Evolutionary conservation across 2,329 filamentous ascomycete species (phyloP), one percentile per base, ranked within the genome.

Genomic region (Tolypocladium inflatum): DNA sequence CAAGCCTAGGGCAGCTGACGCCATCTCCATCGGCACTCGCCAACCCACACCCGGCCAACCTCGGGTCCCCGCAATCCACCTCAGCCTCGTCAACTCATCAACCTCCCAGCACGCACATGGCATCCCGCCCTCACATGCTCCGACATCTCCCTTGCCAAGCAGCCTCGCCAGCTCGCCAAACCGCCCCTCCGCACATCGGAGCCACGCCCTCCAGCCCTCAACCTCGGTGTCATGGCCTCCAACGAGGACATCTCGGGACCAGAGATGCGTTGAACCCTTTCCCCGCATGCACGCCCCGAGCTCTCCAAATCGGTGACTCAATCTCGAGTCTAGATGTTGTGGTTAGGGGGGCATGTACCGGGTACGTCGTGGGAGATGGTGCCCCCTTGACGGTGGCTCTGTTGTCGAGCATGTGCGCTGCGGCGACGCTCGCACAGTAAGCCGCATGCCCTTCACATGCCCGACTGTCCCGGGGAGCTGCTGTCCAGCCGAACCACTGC

Each of bases 1-100:
- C 45, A n/a, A 48, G 26, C 45, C 43, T 2, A 26, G 23, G 43
- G 30, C 21, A 13, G 21, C 9, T 21, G 21, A 26, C 42, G 48
- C 26, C 48, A 35, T 52, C 48, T 26, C 37, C 10, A 54, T 45
- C 54, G 54, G 54, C 39, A 43, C 54, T 38, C 54, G 54, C 51
- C 54, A 35, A 4, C 41, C 30, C 38, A 13, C 39, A 43, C 4
- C 54, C 39, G 41, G 41, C 41, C 54, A 38, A 48, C 54, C 54
- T 55, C 54, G 54, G 54, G 54, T 55, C 54, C 19, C 54, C 54
- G 39, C 54, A 45, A 35, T 55, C 19, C 21, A 13, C 54, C 41
- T 54, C 33, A 41, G 53, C 23, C 37, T 33, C 52, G 8, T 37
- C 53, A n/a, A n/a, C 53, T 30, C 26, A 30, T 30, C 26, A 30